phyloP scores from a whole-genome alignment of 192 early-diverging fungal species.

The Rhizophagus prolifer region DNA sequence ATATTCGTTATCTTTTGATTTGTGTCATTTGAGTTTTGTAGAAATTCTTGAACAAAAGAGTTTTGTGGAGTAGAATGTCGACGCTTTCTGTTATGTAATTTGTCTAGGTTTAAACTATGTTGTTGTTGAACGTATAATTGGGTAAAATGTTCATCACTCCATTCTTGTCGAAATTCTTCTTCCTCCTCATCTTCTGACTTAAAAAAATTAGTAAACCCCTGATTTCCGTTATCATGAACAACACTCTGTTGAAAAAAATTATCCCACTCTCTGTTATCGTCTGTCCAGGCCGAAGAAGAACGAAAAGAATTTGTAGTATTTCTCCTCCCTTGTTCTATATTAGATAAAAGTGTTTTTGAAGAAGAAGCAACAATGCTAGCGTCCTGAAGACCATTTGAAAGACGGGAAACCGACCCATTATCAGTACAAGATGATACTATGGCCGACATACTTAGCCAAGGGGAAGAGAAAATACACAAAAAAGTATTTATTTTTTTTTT shows the following conservation, averaged over 20 bases:
- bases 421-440: not conserved
- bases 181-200: constrained; percentile 11
- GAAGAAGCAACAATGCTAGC: not conserved
- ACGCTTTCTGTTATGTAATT: not conserved
- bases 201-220: not conserved
- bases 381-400: constrained; percentile 10
- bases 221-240: not conserved
- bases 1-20: not conserved
- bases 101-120: not conserved
- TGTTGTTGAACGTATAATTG: constrained; percentile 15
- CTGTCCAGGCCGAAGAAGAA: not conserved
- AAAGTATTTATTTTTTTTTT: not conserved
- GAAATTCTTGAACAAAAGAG: constrained; percentile 8
- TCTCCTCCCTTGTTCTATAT: not conserved
- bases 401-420: not conserved
- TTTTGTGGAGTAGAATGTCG: not conserved
- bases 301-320: constrained; percentile 7
- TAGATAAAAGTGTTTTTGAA: not conserved
- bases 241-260: constrained; percentile 3
- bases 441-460: not conserved
- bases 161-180: constrained; percentile 31
- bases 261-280: not conserved
- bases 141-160: constrained; percentile 28
- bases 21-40: not conserved
- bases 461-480: not conserved